Conservation (phyloP, 129 eudicot species). For the Tagetes patula region DNA sequence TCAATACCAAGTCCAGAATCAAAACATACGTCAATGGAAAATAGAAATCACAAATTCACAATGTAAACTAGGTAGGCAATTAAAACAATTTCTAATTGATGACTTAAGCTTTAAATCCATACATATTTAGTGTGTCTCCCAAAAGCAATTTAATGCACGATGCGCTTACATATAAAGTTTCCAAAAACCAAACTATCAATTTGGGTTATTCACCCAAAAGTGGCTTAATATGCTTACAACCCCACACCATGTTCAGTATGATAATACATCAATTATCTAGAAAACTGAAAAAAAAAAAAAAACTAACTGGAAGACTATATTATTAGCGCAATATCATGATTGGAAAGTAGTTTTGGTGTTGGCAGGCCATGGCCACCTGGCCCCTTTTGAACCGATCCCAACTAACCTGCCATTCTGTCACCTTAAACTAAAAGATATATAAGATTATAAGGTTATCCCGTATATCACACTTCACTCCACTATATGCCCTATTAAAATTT, state of each 20-base stretch:
- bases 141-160: not conserved
- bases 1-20: not conserved
- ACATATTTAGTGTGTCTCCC: not conserved
- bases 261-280: not conserved
- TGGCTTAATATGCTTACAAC: not conserved
- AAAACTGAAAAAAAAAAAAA: not conserved
- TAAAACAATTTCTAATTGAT: not conserved
- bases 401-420: too few species aligned
- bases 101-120: not conserved
- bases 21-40: not conserved
- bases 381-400: too few species aligned
- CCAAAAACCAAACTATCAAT: too few species aligned
- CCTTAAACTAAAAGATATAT: too few species aligned
- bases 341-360: not conserved
- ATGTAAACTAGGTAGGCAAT: not conserved
- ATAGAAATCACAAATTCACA: not conserved
- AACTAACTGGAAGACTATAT: too few species aligned
- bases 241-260: not conserved
- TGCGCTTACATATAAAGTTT: too few species aligned
- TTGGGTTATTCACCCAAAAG: not conserved
- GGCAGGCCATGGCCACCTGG: not conserved
- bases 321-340: too few species aligned
- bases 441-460: too few species aligned
- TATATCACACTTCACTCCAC: not conserved
- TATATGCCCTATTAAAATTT: not conserved